These are phyloP conservation scores for Tuber borchii DNA, from an alignment of 495 filamentous ascomycete genomes.

Conservation along the genomic window DNA sequence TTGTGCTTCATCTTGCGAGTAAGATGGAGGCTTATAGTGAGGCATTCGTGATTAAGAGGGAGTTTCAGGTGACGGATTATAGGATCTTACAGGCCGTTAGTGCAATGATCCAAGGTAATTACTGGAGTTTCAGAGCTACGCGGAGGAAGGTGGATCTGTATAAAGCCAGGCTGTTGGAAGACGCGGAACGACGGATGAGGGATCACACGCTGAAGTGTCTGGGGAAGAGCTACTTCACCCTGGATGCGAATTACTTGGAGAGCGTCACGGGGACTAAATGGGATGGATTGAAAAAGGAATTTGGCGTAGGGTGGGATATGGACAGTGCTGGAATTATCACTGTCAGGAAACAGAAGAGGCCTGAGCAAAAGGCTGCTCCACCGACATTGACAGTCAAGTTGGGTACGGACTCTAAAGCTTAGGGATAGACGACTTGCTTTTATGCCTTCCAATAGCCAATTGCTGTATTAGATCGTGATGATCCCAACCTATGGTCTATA, in stretches of 20 bases:
- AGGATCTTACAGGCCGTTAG: constrained; percentile 61
- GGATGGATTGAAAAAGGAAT: constrained; percentile 57
- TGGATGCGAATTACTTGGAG: constrained; percentile 61
- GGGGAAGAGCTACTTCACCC: constrained; percentile 69
- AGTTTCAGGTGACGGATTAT: constrained; percentile 54
- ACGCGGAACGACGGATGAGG: constrained; percentile 63
- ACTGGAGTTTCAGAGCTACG: constrained; percentile 66
- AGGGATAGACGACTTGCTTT: constrained; percentile 18
- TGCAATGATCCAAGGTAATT: constrained; percentile 73
- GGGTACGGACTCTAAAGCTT: constrained; percentile 24
- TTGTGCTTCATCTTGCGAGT: constrained; percentile 82
- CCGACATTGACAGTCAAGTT: constrained; percentile 9
- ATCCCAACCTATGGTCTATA: background rate
- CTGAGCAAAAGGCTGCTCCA: constrained; percentile 40
- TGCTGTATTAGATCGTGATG: background rate
- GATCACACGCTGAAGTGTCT: constrained; percentile 74
- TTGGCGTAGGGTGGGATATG: constrained; percentile 75
- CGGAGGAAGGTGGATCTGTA: constrained; percentile 68
- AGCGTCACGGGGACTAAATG: constrained; percentile 56
- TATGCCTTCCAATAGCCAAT: background rate
- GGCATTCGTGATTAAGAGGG: constrained; percentile 59
- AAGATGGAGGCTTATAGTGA: constrained; percentile 65
- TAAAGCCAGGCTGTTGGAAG: constrained; percentile 69
- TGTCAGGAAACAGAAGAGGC: constrained; percentile 56
- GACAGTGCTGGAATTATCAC: constrained; percentile 58